A percentile compares a stretch with the other conserved stretches of the same genome.
Evolutionary conservation across 1,139 yeast genomes (phyloP).

Genomic region (Yamadazyma blattariae): DNA sequence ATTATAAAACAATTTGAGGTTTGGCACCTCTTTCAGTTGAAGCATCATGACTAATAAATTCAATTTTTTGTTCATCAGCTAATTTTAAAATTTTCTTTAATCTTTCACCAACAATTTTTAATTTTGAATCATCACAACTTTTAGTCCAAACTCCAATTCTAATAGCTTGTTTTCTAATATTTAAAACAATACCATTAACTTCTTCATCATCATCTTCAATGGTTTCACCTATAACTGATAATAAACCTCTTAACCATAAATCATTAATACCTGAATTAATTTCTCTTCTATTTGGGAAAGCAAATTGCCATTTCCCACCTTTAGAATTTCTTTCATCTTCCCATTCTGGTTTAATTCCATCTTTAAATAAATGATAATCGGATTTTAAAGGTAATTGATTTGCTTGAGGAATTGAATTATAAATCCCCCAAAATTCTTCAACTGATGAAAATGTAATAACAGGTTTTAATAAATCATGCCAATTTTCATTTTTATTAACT

Average conservation of each 20-base stretch:
- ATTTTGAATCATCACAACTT: constrained; percentile 64
- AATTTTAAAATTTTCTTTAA: constrained; percentile 79
- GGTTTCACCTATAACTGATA: constrained; percentile 94
- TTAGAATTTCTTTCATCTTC: constrained; percentile 84
- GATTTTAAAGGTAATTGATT: constrained; percentile 88
- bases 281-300: constrained; percentile 69
- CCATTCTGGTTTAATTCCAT: constrained; percentile 98
- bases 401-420: constrained; percentile 91
- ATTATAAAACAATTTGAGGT: constrained; percentile 39
- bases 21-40: constrained; percentile 44
- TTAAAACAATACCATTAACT: constrained; percentile 93
- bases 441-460: constrained; percentile 90
- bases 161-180: constrained; percentile 78
- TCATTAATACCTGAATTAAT: constrained; percentile 69
- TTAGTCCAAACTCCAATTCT: constrained; percentile 94
- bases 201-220: constrained; percentile 86
- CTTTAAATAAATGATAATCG: constrained; percentile 93
- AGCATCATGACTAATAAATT: constrained; percentile 68
- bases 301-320: constrained; percentile 89
- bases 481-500: constrained; percentile 72
- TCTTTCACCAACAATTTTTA: constrained; percentile 73
- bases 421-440: constrained; percentile 99
- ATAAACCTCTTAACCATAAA: constrained; percentile 87
- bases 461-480: constrained; percentile 93
- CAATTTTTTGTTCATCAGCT: constrained; percentile 66